Conservation (phyloP, 2,329 filamentous ascomycete species). For the Hypoxylon rubiginosum region DNA sequence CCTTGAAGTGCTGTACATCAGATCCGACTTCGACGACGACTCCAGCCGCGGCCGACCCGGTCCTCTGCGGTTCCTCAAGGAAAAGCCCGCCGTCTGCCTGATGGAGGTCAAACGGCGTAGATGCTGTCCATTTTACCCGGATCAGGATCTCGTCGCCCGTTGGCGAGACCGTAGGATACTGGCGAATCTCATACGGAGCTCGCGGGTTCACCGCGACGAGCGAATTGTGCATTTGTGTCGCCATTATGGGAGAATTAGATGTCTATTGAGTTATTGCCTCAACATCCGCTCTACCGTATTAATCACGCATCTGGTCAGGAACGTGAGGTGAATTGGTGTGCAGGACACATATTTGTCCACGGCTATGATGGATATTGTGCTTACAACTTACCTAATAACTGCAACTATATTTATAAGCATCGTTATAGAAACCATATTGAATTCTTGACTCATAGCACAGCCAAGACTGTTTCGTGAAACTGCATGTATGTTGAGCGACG, state of each 20-base stretch:
- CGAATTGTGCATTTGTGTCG: slow-evolving; percentile 44
- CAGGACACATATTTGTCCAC: not conserved
- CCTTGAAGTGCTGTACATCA: slow-evolving; percentile 57
- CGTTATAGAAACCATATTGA: not conserved
- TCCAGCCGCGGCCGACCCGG: slow-evolving; percentile 67
- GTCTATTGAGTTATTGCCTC: not conserved
- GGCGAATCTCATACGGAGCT: slow-evolving; percentile 47
- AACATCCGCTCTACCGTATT: too few relatives aligned
- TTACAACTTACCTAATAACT: not conserved
- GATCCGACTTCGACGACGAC: slow-evolving; percentile 65
- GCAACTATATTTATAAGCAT: not conserved
- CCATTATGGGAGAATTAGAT: slow-evolving; percentile 25
- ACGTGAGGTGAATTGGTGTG: not conserved
- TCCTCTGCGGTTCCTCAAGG: slow-evolving; percentile 62
- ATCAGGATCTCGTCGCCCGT: slow-evolving; percentile 64
- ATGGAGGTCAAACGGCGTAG: slow-evolving; percentile 73
- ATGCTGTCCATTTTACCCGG: slow-evolving; percentile 69
- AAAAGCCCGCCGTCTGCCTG: slow-evolving; percentile 71
- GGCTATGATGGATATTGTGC: not conserved
- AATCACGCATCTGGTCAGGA: not conserved
- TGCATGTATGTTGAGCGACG: too few relatives aligned
- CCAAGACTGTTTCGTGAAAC: not conserved
- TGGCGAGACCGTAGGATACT: slow-evolving; percentile 50
- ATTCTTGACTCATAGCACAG: not conserved
- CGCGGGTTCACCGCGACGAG: slow-evolving; percentile 47